These are phyloP conservation scores for Strobilomyces dryophilus DNA, from an alignment of 768 basidiomycete species.

Conservation along the genomic window DNA sequence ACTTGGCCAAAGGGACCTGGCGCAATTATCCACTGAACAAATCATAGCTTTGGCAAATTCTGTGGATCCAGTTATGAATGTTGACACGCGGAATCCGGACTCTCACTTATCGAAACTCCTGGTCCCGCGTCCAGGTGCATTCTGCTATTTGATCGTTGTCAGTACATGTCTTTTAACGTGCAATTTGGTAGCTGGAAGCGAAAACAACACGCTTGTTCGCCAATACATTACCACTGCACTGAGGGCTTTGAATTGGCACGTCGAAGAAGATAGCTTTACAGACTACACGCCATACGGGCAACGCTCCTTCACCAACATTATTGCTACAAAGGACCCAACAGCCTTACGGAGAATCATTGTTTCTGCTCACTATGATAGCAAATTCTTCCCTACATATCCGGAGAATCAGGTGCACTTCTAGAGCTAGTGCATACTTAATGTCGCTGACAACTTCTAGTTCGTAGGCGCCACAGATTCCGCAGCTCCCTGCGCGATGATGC, in stretches of 20 bases:
- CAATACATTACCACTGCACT: conserved; percentile 76
- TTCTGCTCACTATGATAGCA: conserved; percentile 94
- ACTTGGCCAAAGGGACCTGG: conserved; percentile 36
- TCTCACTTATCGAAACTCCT: conserved; percentile 82
- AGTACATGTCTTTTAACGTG: neutral
- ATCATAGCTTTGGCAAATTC: conserved; percentile 47
- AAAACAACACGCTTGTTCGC: conserved; percentile 77
- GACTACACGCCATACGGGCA: conserved; percentile 77
- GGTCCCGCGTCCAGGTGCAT: conserved; percentile 78
- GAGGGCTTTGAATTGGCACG: conserved; percentile 74
- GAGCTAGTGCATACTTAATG: neutral
- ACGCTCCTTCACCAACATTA: conserved; percentile 81
- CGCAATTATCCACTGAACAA: conserved; percentile 45
- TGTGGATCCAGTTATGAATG: conserved; percentile 62
- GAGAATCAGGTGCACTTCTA: conserved; percentile 60
- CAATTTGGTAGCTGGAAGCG: conserved; percentile 52
- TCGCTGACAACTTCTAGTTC: conserved; percentile 52
- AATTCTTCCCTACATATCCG: conserved; percentile 71
- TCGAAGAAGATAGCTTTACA: conserved; percentile 81
- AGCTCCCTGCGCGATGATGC: conserved; percentile 89
- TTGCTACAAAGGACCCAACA: conserved; percentile 91
- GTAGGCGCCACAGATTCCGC: conserved; percentile 97
- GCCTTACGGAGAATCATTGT: conserved; percentile 79
- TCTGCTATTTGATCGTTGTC: neutral
- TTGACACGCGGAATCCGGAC: conserved; percentile 60